Evolutionary conservation across 805 yeast genomes (phyloP).

Genomic region (Scheffersomyces spartinae): DNA sequence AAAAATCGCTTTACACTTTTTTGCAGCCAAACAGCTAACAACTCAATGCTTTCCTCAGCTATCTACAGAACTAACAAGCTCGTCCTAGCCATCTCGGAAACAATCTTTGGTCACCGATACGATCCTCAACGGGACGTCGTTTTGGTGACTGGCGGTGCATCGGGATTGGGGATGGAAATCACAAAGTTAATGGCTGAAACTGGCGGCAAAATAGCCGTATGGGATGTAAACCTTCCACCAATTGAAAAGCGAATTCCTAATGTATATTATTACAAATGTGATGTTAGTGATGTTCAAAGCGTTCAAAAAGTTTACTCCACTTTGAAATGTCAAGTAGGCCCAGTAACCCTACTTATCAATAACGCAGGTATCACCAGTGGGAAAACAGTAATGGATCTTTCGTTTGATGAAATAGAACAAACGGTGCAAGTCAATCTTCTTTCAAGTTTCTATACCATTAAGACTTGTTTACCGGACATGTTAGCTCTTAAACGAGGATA

Average conservation of each 20-base stretch:
- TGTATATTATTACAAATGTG: slow-evolving; percentile 54
- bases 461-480: slow-evolving; percentile 69
- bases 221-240: slow-evolving; percentile 44
- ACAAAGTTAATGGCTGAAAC: slow-evolving; percentile 31
- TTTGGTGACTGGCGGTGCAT: slow-evolving; percentile 73
- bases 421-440: slow-evolving; percentile 58
- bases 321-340: slow-evolving; percentile 41
- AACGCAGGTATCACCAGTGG: slow-evolving; percentile 76
- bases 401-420: slow-evolving; percentile 47
- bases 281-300: slow-evolving; percentile 44
- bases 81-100: slow-evolving; percentile 20
- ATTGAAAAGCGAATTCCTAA: slow-evolving; percentile 19
- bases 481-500: slow-evolving; percentile 50
- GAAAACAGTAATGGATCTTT: slow-evolving; percentile 40
- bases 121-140: slow-evolving; percentile 50
- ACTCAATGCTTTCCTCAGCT: no score
- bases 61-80: slow-evolving; percentile 9
- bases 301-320: slow-evolving; percentile 27
- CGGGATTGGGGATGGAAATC: slow-evolving; percentile 68
- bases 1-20: no score
- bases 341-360: slow-evolving; percentile 60
- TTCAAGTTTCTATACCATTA: slow-evolving; percentile 59
- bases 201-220: slow-evolving; percentile 46
- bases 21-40: no score
- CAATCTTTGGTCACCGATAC: slow-evolving; percentile 38